Evolutionary conservation across 305 asterid genomes (phyloP).

Genomic region (Fraxinus angustifolia): DNA sequence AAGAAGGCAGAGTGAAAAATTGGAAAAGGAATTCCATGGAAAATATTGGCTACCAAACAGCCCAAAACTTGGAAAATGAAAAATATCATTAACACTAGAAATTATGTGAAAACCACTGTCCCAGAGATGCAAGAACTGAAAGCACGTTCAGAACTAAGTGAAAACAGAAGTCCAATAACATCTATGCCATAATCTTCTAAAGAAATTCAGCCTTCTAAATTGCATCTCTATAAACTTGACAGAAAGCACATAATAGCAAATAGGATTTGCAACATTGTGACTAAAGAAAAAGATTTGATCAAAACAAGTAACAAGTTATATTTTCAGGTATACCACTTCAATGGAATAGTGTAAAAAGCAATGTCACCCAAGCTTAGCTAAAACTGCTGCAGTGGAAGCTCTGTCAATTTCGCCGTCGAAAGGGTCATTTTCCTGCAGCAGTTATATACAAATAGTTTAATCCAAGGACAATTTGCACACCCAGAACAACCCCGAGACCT

Average conservation of each 20-base stretch:
- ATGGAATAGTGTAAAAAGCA: background rate
- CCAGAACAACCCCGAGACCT: no score
- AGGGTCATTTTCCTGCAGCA: constrained; percentile 41
- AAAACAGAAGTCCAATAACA: background rate
- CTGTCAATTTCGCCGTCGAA: constrained; percentile 60
- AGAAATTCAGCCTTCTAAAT: constrained; percentile 12
- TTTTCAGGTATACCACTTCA: constrained; percentile 4
- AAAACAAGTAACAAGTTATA: background rate
- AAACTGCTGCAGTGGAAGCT: constrained; percentile 35
- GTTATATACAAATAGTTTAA: background rate
- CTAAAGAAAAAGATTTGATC: background rate
- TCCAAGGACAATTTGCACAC: no score
- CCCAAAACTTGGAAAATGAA: no score
- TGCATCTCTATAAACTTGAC: background rate
- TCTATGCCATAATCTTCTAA: background rate
- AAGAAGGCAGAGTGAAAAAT: no score
- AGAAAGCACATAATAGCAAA: background rate
- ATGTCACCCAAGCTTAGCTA: background rate
- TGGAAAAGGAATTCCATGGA: no score
- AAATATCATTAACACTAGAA: background rate
- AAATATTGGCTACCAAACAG: no score
- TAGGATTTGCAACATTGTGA: background rate
- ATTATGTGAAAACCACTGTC: background rate
- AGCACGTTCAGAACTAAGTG: background rate
- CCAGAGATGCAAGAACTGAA: background rate